phyloP scores from a whole-genome alignment of 176 grass and related monocot species.

The Oryza nivara region DNA sequence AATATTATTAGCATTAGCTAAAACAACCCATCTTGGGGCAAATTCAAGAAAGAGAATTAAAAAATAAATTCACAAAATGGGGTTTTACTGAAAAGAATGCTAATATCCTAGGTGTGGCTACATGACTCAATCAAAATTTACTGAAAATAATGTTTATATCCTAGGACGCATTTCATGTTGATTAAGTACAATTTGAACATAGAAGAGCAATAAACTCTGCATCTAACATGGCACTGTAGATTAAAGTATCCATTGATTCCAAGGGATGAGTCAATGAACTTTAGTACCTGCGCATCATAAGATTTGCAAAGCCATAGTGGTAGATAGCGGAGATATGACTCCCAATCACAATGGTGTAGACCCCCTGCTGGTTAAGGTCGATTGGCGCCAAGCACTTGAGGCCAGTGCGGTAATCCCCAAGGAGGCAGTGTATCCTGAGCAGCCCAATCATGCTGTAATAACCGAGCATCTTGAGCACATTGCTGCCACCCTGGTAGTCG shows the following conservation, averaged over 20 bases:
- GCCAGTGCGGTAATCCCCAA: conserved; percentile 91
- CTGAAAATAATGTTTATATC: background rate
- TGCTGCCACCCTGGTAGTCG: conserved; percentile 92
- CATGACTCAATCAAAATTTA: background rate
- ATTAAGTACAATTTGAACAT: background rate
- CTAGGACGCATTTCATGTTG: background rate
- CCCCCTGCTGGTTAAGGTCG: conserved; percentile 92
- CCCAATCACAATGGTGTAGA: conserved; percentile 94
- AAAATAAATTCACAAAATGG: background rate
- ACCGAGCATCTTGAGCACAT: conserved; percentile 95
- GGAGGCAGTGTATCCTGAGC: conserved; percentile 94
- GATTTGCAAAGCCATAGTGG: conserved; percentile 91
- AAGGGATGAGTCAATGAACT: background rate
- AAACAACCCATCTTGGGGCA: background rate
- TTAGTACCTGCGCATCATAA: conserved; percentile 85
- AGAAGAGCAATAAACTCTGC: background rate
- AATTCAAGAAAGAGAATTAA: conserved; percentile 16
- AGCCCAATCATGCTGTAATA: conserved; percentile 99
- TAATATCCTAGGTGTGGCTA: background rate
- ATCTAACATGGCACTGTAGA: no score
- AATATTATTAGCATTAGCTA: conserved; percentile 24
- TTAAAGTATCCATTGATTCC: background rate
- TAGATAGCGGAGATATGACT: conserved; percentile 97
- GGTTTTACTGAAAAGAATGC: background rate
- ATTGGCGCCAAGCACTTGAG: conserved; percentile 90